Evolutionary conservation across 139 green algal genomes (phyloP).

Genomic region (Auxenochlorella pyrenoidosa): DNA sequence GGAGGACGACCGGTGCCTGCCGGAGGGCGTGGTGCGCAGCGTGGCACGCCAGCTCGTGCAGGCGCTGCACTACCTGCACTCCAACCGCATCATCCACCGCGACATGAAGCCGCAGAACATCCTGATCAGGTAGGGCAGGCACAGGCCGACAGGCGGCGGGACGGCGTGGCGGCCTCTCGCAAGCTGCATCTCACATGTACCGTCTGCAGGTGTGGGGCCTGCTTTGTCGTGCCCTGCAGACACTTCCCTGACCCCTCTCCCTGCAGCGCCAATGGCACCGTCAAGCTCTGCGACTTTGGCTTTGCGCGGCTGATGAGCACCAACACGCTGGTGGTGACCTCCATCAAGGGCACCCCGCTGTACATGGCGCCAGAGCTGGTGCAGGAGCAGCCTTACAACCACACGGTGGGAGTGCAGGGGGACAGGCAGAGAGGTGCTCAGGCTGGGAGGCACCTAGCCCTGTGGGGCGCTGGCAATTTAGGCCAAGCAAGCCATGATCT

Average conservation of each 20-base stretch:
- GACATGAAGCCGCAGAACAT: conserved; percentile 98
- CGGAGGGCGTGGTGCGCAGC: conserved; percentile 82
- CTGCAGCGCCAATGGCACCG: conserved; percentile 54
- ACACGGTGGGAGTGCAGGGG: conserved; percentile 69
- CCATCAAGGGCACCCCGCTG: conserved; percentile 97
- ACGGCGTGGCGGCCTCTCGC: too few species aligned
- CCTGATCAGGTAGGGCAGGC: conserved; percentile 59
- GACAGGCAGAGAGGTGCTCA: neutral
- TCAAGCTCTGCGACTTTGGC: conserved; percentile 96
- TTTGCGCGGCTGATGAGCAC: conserved; percentile 91
- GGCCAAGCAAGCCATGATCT: neutral
- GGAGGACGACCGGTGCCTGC: conserved; percentile 92
- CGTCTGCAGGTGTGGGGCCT: too few species aligned
- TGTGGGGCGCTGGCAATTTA: too few species aligned
- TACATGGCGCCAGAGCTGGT: conserved; percentile 99
- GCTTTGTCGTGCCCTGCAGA: too few species aligned
- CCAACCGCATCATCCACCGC: conserved; percentile 93
- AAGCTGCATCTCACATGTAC: too few species aligned
- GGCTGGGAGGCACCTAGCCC: neutral
- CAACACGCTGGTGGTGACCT: conserved; percentile 94
- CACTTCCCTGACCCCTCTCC: too few species aligned
- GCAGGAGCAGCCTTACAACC: conserved; percentile 97
- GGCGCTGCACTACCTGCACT: conserved; percentile 95
- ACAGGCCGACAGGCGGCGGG: too few species aligned
- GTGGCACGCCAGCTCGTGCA: conserved; percentile 93